Base-by-base conservation (phyloP, 1,284 basidiomycete species). In the Pyrrhoderma lamaoense region DNA sequence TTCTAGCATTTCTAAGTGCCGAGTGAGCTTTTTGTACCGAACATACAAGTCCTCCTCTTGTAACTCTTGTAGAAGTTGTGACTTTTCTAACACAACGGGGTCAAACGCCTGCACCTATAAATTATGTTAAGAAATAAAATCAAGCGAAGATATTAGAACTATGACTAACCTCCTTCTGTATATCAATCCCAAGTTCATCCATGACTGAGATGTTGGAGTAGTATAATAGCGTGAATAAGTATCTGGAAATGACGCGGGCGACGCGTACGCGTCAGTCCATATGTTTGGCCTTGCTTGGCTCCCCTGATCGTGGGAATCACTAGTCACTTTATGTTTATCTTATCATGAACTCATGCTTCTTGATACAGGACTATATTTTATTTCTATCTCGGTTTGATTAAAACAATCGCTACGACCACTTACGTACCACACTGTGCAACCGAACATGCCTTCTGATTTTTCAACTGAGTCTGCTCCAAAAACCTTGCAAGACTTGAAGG, bases 1-100 rank as follows among this genome's bases (percentile, higher is more conserved):
- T 52, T 93, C 88, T 19, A 97, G 81, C 72, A 96, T 91, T 65
- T 96, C 93, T 45, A 94, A 76, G 65, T 97, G 93, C 43, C 91
- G 84, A 51, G 89, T 80, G 38, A 97, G 83, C 64, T 92, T 92
- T 76, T 94, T 93, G 82, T 91, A 94, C 65, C 93, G 95, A 65
- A 89, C 84, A 67, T 96, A 97, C 55, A 94, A 71, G 69, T 95
- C 93, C 68, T 94, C 92, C 64, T 94, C 91, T 58, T 90, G 89
- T 22, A 94, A 74, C 58, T 92, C 87, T 58, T 87, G 83, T 65
- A 85, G 79, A 43, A 96, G 74, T 23, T 86, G 81, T 36, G 87
- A 80, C 76, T 94, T 95, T 70, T 97, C 93, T 43, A 79, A 82
- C 49, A 93, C 80, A 54, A 91, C 86, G 3, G 88, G 80, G 57